phyloP scores from a whole-genome alignment of 495 filamentous ascomycete genomes.

The Neurospora tetrasperma region DNA sequence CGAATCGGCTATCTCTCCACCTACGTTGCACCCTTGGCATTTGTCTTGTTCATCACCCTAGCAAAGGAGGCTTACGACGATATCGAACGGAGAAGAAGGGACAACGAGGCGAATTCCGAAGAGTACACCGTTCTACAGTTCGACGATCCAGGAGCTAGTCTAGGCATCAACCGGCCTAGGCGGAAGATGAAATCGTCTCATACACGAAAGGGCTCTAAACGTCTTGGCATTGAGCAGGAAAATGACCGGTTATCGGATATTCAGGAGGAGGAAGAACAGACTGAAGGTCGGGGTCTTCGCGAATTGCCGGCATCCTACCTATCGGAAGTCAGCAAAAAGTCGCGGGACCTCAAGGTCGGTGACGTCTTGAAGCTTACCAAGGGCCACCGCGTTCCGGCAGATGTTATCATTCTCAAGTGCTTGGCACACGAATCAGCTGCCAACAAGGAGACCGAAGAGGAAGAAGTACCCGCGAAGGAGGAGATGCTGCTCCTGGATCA shows the following conservation, averaged over 20 bases:
- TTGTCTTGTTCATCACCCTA: conserved; percentile 82
- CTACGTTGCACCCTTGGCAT: conserved; percentile 85
- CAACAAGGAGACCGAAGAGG: conserved; percentile 17
- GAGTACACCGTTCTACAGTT: conserved; percentile 73
- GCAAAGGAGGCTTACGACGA: conserved; percentile 97
- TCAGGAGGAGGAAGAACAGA: conserved; percentile 44
- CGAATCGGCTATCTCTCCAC: conserved; percentile 91
- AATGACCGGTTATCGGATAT: conserved; percentile 39
- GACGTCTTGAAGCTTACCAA: conserved; percentile 88
- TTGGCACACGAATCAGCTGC: conserved; percentile 49
- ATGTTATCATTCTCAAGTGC: conserved; percentile 87
- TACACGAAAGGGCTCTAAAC: conserved; percentile 21
- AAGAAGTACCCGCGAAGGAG: conserved; percentile 13
- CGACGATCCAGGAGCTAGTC: conserved; percentile 31
- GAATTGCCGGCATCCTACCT: conserved; percentile 33
- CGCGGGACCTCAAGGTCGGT: conserved; percentile 85
- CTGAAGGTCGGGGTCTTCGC: conserved; percentile 29
- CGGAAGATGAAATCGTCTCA: conserved; percentile 29
- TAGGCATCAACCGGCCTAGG: conserved; percentile 17
- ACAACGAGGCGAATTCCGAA: conserved; percentile 92
- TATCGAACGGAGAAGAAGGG: conserved; percentile 70
- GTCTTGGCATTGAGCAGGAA: conserved; percentile 20
- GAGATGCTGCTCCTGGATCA: conserved; percentile 35
- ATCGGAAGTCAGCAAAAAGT: conserved; percentile 62
- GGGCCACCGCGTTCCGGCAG: conserved; percentile 84